Evolutionary conservation across 345 rosid species (phyloP).

Genomic region (Eucalyptus curtisii): DNA sequence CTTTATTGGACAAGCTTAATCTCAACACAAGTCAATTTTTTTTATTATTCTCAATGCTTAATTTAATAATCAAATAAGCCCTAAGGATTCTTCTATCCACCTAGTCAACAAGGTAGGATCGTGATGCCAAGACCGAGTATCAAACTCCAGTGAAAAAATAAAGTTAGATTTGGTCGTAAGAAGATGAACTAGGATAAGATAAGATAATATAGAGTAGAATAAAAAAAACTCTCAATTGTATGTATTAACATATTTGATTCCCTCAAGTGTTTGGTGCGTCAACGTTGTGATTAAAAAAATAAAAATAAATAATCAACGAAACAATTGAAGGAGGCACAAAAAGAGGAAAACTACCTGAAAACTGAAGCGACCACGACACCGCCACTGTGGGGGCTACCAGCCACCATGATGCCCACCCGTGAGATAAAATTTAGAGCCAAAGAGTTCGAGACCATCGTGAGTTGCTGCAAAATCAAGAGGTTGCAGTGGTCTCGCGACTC

Average conservation of each 20-base stretch:
- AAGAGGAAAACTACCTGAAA: neutral
- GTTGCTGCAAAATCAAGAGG: neutral
- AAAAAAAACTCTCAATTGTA: neutral
- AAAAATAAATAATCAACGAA: neutral
- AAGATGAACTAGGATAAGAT: fast-evolving
- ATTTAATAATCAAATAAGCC: neutral
- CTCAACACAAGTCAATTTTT: neutral
- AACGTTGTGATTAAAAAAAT: neutral
- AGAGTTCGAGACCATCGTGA: neutral
- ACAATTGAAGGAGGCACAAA: neutral
- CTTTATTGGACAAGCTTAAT: neutral
- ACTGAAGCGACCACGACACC: neutral
- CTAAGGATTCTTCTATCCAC: neutral
- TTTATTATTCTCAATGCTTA: neutral
- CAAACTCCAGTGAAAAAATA: neutral
- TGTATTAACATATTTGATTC: neutral
- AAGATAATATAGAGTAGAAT: neutral
- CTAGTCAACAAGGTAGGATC: neutral
- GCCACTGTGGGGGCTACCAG: neutral
- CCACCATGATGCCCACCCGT: neutral
- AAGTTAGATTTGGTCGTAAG: neutral
- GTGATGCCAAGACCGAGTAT: neutral
- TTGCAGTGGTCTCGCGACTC: neutral
- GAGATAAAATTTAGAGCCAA: neutral
- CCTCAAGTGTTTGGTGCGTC: neutral